Evolutionary conservation across 306 rosid species (phyloP).

Genomic region (Prunus armeniaca): DNA sequence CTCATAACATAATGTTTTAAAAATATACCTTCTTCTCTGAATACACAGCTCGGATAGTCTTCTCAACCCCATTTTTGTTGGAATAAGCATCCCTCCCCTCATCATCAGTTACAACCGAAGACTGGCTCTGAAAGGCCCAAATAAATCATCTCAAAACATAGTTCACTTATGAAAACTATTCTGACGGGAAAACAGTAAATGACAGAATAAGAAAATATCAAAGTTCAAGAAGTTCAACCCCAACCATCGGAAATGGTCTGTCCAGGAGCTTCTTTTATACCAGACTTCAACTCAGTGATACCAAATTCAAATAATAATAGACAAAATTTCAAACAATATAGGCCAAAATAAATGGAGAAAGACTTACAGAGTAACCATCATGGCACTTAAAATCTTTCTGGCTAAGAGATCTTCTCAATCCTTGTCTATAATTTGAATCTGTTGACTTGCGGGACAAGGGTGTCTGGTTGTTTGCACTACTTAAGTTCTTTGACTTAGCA

Average conservation of each 20-base stretch:
- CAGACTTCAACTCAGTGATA: not conserved
- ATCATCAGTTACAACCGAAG: constrained; percentile 86
- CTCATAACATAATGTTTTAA: constrained; percentile 21
- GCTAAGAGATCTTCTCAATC: constrained; percentile 68
- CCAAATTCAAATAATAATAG: constrained; percentile 1
- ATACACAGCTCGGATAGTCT: constrained; percentile 46
- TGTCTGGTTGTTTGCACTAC: constrained; percentile 39
- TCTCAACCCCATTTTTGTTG: constrained; percentile 49
- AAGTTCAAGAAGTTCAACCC: not conserved
- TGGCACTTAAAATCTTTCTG: constrained; percentile 67
- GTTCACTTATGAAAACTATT: not conserved
- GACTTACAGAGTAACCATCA: constrained; percentile 90
- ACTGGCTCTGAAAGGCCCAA: constrained; percentile 69
- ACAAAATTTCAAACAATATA: not conserved
- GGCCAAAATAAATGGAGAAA: constrained; percentile 7
- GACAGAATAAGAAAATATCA: not conserved
- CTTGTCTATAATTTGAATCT: constrained; percentile 57
- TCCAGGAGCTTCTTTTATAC: not conserved
- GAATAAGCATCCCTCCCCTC: constrained; percentile 59
- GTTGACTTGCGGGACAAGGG: constrained; percentile 38
- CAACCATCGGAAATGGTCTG: constrained; percentile 6
- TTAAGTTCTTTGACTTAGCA: constrained; percentile 42
- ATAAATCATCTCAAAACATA: constrained; percentile 20
- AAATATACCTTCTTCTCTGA: constrained; percentile 59
- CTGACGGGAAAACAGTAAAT: constrained; percentile 5